Conservation (phyloP, 805 yeast genomes). For the Saitoella complicata region DNA sequence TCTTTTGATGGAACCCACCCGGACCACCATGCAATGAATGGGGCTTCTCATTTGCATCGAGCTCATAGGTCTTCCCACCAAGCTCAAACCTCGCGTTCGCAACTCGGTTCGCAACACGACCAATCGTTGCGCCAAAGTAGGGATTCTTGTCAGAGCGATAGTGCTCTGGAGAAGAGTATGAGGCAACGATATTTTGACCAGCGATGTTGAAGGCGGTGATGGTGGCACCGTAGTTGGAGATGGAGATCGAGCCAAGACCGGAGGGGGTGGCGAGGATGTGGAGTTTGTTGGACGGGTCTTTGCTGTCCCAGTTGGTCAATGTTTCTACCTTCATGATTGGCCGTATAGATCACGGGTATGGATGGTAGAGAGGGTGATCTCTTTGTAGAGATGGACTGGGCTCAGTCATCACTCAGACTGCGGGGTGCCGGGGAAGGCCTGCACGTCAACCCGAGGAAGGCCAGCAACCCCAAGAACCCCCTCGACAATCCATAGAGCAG, state of each 20-base stretch:
- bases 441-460: too few relatives aligned
- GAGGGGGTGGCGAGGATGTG: too few relatives aligned
- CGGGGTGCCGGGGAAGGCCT: too few relatives aligned
- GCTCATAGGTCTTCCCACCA: slow-evolving; percentile 26
- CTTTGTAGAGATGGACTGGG: too few relatives aligned
- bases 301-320: too few relatives aligned
- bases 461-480: too few relatives aligned
- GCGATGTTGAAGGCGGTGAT: slow-evolving; percentile 5
- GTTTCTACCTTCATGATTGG: too few relatives aligned
- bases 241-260: not conserved
- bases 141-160: slow-evolving; percentile 25
- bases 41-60: slow-evolving; percentile 29
- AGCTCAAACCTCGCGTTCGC: slow-evolving; percentile 28
- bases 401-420: too few relatives aligned
- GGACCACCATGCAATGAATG: slow-evolving; percentile 41
- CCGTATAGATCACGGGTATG: too few relatives aligned
- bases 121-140: slow-evolving; percentile 48
- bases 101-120: slow-evolving; percentile 50
- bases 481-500: too few relatives aligned
- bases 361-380: too few relatives aligned
- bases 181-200: slow-evolving; percentile 6
- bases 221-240: slow-evolving; percentile 9
- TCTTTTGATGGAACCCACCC: slow-evolving; percentile 34
- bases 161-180: slow-evolving; percentile 11
- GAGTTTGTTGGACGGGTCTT: too few relatives aligned